Evolutionary conservation across 768 basidiomycete species (phyloP), one percentile per base, ranked within the genome.

Genomic region (Holtermanniella nyarrowii): DNA sequence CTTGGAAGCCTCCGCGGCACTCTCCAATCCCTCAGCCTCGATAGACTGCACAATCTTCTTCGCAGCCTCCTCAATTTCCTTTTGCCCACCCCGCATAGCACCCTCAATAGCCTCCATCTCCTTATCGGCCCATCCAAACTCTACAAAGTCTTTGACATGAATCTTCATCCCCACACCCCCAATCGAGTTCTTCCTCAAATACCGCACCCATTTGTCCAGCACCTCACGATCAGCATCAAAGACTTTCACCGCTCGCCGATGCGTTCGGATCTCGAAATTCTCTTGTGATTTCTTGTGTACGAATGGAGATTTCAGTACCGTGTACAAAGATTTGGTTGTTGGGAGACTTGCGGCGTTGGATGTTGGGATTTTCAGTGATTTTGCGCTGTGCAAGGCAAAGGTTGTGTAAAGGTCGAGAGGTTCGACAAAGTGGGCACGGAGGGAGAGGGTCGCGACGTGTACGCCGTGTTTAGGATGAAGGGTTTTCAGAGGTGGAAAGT

Each of bases 261-360:
- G 85, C 48, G 83, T 82, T 61, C 76, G 79, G 23, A 87, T 76
- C 69, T 89, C 84, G 69, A 93, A 97, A 73, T 96, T 97, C 75
- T 97, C 90, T 72, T 96, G 90, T 16, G 79, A 75, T 73, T 93
- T 95, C 67, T 97, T 97, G 71, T 91, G 84, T 4, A 80, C 82
- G 66, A 97, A 97, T 10, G 93, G 91, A 3, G 81, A 79, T 27
- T 83, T 80, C 7, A 78, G 77, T 16, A 95, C 90, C 0, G 93
- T 95, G 82, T 86, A 88, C 10, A 95, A 74, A 3, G 78, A 76
- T 42, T 86, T 83, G 57, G 82, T 76, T 2, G 79, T 86, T 0
- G 88, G 89, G 0, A 93, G 79, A 3, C 74, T 72, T 13, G 77
- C 76, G 11, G 82, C 76, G 16, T 77, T 76, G 2, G 86, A 83